These are phyloP conservation scores for Citrus inodora DNA, from an alignment of 345 rosid genomes.

Conservation along the genomic window DNA sequence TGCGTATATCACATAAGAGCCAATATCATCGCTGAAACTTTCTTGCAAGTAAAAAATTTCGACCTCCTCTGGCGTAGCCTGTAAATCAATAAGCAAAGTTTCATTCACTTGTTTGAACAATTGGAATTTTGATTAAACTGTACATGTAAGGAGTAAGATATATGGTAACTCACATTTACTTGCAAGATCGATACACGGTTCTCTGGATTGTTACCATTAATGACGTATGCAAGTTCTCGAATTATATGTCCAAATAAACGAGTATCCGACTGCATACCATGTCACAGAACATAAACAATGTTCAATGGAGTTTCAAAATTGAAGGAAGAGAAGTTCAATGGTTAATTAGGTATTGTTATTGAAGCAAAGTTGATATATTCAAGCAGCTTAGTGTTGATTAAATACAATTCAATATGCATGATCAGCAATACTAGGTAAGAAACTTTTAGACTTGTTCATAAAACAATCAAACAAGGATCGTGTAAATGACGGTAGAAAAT, in stretches of 20 bases:
- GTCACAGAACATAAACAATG: neutral
- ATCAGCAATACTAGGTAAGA: neutral
- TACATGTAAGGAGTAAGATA: neutral
- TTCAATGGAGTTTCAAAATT: neutral
- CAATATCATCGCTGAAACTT: constrained; percentile 22
- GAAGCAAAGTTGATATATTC: neutral
- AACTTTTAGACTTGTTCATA: neutral
- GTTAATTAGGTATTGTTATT: neutral
- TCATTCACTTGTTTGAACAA: neutral
- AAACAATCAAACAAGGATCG: too few species aligned
- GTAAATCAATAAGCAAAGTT: neutral
- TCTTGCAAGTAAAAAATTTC: constrained; percentile 38
- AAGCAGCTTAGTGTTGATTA: neutral
- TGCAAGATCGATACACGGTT: constrained; percentile 31
- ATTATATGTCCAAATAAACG: constrained; percentile 13
- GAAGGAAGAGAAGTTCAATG: neutral
- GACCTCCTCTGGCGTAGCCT: constrained; percentile 11
- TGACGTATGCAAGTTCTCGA: constrained; percentile 25
- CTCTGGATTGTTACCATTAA: constrained; percentile 19
- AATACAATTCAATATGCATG: neutral
- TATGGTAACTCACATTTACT: constrained; percentile 24
- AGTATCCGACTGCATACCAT: constrained; percentile 43
- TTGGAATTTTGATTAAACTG: neutral
- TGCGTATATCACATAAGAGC: constrained; percentile 35
- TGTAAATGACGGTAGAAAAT: neutral